Evolutionary conservation across 768 basidiomycete genomes (phyloP).

Genomic region (Boletus bicolor): DNA sequence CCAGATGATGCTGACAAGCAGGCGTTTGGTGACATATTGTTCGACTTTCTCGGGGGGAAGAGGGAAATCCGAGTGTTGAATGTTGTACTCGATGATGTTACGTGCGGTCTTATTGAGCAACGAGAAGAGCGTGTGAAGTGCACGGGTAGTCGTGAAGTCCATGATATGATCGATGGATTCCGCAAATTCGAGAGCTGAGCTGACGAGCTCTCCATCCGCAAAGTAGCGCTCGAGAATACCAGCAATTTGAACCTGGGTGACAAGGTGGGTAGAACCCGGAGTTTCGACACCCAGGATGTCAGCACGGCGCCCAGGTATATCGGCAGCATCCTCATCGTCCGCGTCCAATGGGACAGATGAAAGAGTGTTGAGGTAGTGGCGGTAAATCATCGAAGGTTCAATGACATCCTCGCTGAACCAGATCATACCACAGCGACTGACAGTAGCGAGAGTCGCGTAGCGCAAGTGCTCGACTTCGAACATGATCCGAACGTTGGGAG

Average conservation of each 20-base stretch:
- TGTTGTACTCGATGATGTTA: conserved; percentile 91
- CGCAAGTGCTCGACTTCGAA: conserved; percentile 98
- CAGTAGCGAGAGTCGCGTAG: conserved; percentile 96
- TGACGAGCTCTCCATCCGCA: conserved; percentile 75
- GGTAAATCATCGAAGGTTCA: conserved; percentile 87
- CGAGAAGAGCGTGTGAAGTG: conserved; percentile 94
- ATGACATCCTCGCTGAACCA: conserved; percentile 99
- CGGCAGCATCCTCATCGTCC: conserved; percentile 78
- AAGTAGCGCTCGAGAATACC: conserved; percentile 80
- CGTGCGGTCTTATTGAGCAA: conserved; percentile 94
- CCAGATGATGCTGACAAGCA: conserved; percentile 94
- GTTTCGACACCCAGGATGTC: conserved; percentile 47
- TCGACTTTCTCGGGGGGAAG: conserved; percentile 80
- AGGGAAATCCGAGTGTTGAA: conserved; percentile 94
- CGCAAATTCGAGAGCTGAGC: conserved; percentile 73
- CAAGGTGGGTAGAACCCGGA: conserved; percentile 57
- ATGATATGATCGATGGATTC: conserved; percentile 94
- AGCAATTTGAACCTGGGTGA: conserved; percentile 74
- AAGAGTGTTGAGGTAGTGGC: conserved; percentile 79
- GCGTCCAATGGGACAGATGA: conserved; percentile 75
- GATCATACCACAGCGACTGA: conserved; percentile 99
- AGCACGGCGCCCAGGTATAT: conserved; percentile 57
- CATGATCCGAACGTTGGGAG: conserved; percentile 97
- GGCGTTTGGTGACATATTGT: conserved; percentile 85
- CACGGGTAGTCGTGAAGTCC: conserved; percentile 93